Conservation (phyloP, 202 grass and related monocot species). For the Schoenoplectus triqueter region DNA sequence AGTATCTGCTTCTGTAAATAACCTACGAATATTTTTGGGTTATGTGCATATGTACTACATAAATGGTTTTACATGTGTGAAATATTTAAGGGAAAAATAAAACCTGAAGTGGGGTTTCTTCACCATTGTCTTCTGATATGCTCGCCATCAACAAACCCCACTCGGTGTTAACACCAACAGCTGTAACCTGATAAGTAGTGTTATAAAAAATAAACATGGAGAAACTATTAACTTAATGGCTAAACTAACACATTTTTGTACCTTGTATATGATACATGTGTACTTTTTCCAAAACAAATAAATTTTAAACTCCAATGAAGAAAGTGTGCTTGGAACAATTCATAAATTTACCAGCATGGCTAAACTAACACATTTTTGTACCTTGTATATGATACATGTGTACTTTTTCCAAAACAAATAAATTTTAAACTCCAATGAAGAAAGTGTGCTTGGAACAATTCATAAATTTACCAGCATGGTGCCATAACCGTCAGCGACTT, state of each 20-base stretch:
- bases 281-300: constrained; percentile 10
- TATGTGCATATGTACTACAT: neutral
- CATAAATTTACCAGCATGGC: constrained; percentile 46
- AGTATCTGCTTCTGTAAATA: neutral
- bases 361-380: neutral
- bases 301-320: neutral
- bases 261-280: constrained; percentile 6
- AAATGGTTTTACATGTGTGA: neutral
- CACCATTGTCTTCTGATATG: constrained; percentile 98
- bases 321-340: neutral
- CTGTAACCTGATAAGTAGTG: constrained; percentile 63
- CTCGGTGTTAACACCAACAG: constrained; percentile 96
- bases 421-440: neutral
- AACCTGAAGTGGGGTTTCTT: constrained; percentile 99
- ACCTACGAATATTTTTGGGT: neutral
- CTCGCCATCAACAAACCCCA: constrained; percentile 97
- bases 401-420: constrained; percentile 10
- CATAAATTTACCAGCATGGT: constrained; percentile 76
- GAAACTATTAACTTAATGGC: neutral
- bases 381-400: constrained; percentile 6
- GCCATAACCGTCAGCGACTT: constrained; percentile 94
- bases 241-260: neutral
- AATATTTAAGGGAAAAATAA: constrained; percentile 19
- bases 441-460: neutral
- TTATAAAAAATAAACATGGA: constrained; percentile 23